Evolutionary conservation across 1,284 basidiomycete genomes (phyloP).

Genomic region (Vanrija sp.): DNA sequence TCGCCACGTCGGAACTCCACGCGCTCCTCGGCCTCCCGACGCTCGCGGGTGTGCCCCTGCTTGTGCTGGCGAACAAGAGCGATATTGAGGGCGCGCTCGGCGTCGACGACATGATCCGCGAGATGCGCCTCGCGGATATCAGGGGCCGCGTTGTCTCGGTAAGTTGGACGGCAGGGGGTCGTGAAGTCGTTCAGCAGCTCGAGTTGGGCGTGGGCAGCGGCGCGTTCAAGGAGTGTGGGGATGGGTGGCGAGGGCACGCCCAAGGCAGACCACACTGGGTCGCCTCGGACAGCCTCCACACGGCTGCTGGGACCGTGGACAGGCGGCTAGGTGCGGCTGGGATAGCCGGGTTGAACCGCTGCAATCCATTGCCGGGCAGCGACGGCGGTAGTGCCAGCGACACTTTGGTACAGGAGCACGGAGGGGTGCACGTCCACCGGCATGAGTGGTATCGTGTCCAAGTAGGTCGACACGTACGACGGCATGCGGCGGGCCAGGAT

Average conservation of each 20-base stretch:
- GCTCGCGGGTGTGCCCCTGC: slow-evolving; percentile 73
- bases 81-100: slow-evolving; percentile 74
- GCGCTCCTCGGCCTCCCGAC: slow-evolving; percentile 71
- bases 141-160: slow-evolving; percentile 80
- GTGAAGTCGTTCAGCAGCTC: too few species aligned
- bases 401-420: too few species aligned
- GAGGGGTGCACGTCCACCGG: too few species aligned
- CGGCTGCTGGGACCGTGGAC: too few species aligned
- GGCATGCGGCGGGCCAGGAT: too few species aligned
- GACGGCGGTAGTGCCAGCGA: too few species aligned
- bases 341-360: not conserved
- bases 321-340: too few species aligned
- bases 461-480: too few species aligned
- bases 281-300: too few species aligned
- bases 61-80: slow-evolving; percentile 95
- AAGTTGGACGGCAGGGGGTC: slow-evolving; percentile 41
- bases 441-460: too few species aligned
- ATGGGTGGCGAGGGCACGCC: not conserved
- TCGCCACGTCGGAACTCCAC: slow-evolving; percentile 84
- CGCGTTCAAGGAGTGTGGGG: not conserved
- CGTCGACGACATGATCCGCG: slow-evolving; percentile 80
- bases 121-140: slow-evolving; percentile 76
- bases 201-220: slow-evolving; percentile 8
- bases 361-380: too few species aligned
- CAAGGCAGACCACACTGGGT: too few species aligned